Evolutionary conservation across 2,329 filamentous ascomycete genomes (phyloP).

Genomic region (Trichoderma polysporum): DNA sequence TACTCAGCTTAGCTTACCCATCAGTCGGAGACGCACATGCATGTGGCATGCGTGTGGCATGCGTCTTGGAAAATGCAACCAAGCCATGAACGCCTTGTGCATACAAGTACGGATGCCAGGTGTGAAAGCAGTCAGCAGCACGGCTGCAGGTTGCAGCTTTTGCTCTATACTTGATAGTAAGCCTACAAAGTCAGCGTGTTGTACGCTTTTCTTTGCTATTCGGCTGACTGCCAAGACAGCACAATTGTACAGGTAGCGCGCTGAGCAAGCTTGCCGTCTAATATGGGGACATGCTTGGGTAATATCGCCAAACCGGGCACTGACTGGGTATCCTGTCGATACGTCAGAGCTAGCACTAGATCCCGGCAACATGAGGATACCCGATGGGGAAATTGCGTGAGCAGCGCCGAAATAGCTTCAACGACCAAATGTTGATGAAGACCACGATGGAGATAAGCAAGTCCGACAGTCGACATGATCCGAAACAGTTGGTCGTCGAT

Average conservation of each 20-base stretch:
- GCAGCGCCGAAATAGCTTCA: constrained; percentile 8
- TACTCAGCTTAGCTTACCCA: constrained; percentile 14
- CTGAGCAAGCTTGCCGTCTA: background rate
- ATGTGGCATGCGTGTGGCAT: background rate
- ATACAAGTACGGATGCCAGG: background rate
- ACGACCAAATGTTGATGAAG: background rate
- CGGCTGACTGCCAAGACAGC: background rate
- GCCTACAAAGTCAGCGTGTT: background rate
- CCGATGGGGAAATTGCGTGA: constrained; percentile 14
- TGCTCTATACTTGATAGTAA: background rate
- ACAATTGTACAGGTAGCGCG: background rate
- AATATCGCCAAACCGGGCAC: constrained; percentile 14
- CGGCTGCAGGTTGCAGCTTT: background rate
- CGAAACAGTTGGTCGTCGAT: constrained; percentile 6
- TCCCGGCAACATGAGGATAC: background rate
- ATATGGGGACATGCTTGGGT: constrained; percentile 1
- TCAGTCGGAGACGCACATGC: constrained; percentile 16
- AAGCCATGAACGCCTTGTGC: constrained; percentile 1
- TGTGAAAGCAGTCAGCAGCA: background rate
- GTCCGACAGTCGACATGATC: background rate
- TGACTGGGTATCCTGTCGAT: constrained; percentile 8
- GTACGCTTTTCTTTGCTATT: background rate
- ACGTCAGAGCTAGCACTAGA: constrained; percentile 12
- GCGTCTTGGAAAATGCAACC: background rate
- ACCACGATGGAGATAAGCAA: background rate